phyloP scores from a whole-genome alignment of 1,139 yeast species.

The Taphrina flavorubra region DNA sequence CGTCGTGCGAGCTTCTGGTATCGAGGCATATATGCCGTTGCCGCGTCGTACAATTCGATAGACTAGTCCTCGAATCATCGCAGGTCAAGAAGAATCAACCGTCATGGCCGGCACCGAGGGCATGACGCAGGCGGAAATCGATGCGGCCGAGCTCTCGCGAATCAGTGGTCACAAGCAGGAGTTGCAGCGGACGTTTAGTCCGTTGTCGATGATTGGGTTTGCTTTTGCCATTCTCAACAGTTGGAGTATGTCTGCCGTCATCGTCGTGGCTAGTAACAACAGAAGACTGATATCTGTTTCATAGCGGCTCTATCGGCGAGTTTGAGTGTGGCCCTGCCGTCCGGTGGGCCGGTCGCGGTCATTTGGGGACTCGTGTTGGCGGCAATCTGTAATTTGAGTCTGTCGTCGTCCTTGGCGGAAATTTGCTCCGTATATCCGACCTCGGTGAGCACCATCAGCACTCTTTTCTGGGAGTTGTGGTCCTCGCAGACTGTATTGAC shows the following conservation, averaged over 20 bases:
- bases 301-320: slow-evolving; percentile 26
- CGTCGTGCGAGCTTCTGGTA: too few relatives aligned
- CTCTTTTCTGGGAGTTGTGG: neutral
- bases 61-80: too few relatives aligned
- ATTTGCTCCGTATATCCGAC: slow-evolving; percentile 72
- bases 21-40: too few relatives aligned
- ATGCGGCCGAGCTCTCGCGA: slow-evolving; percentile 30
- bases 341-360: slow-evolving; percentile 45
- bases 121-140: slow-evolving; percentile 22
- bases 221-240: slow-evolving; percentile 54
- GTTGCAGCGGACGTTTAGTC: slow-evolving; percentile 52
- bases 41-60: too few relatives aligned
- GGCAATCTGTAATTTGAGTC: slow-evolving; percentile 47
- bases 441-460: slow-evolving; percentile 49
- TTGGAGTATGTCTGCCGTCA: slow-evolving; percentile 45
- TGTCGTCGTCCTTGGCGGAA: slow-evolving; percentile 57
- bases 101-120: slow-evolving; percentile 7
- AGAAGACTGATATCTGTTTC: too few relatives aligned
- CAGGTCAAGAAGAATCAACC: neutral
- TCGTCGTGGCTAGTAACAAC: too few relatives aligned
- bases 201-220: slow-evolving; percentile 53
- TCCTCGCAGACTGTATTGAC: neutral
- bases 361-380: slow-evolving; percentile 42
- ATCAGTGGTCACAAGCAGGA: slow-evolving; percentile 46
- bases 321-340: slow-evolving; percentile 47